Conservation (phyloP, 1,139 yeast species). For the Zygoascus hellenicus region DNA sequence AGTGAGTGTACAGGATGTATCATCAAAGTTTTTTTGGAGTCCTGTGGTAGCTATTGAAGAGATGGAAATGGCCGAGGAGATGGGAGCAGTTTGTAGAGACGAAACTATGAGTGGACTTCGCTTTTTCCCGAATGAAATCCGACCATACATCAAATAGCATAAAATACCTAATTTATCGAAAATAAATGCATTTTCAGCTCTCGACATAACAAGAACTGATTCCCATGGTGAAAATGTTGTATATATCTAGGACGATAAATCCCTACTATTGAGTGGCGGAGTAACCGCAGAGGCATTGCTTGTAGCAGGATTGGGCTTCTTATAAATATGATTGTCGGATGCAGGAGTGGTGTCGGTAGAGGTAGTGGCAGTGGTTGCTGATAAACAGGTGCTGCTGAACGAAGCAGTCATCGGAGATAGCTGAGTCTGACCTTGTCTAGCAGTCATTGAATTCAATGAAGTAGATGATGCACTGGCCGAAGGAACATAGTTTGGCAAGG, state of each 20-base stretch:
- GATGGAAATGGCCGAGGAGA: conserved; percentile 51
- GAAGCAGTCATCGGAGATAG: conserved; percentile 5
- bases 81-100: conserved; percentile 60
- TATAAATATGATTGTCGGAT: conserved; percentile 1
- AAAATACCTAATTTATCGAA: conserved; percentile 11
- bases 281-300: neutral
- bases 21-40: conserved; percentile 62
- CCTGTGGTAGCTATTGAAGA: conserved; percentile 65
- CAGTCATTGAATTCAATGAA: conserved; percentile 8
- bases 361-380: conserved; percentile 5
- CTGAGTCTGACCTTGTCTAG: neutral
- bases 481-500: conserved; percentile 34
- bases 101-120: conserved; percentile 55
- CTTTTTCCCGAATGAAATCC: conserved; percentile 31
- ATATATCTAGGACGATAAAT: no score
- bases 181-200: neutral
- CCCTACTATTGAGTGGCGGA: neutral
- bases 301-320: neutral
- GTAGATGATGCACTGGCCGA: conserved; percentile 13
- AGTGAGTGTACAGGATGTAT: conserved; percentile 41
- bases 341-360: conserved; percentile 2
- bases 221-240: no score
- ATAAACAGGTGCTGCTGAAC: conserved; percentile 2
- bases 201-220: no score
- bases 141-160: conserved; percentile 13